Evolutionary conservation across 1,139 yeast species (phyloP), one percentile per base, ranked within the genome.

Genomic region (Geotrichum australiense): DNA sequence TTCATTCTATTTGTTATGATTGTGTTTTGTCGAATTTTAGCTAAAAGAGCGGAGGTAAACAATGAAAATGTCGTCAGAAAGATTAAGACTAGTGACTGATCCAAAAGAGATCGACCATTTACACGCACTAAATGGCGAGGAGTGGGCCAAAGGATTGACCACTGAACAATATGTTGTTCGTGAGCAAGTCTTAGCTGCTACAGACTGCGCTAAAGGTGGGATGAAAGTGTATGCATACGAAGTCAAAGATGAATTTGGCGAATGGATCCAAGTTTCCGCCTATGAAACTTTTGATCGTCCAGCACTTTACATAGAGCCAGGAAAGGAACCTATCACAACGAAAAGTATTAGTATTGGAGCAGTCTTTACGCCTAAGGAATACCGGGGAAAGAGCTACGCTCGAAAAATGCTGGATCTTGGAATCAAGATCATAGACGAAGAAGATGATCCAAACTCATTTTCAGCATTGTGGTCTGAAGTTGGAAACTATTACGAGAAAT

Each of bases 301-400:
- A 3, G 73, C 71, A 0, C 62, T 65, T 51, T 46, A 52, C 46
- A 58, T 54, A 40, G 37, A 36, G 28, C 50, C 51, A 41, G 60
- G 51, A 20, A 39, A 47, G 37, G 52, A 50, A 41, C 55, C 57
- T 33, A 43, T 43, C 15, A 50, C 47, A 3, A 63, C 74, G 6
- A 55, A 69, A n/a, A 62, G 71, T 46, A 74, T 74, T 3, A 73
- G 81, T 47, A 65, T 80, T 44, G 85, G 86, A 16, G 78, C 78
- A 11, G 87, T 81, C 0, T 81, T 65, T 58, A 80, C 89, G 1
- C 69, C 74, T 24, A 67, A 69, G 6, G 65, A 70, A 40, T 61
- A 69, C 53, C 69, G 94, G 45, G 78, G 80, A 18, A 71, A 73
- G 50, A 87, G 91, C 1, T 76, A 76, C 52, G 89, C 85, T 1